Evolutionary conservation across 495 filamentous ascomycete genomes (phyloP), one percentile per base, ranked within the genome.

Genomic region (Neurospora terricola): DNA sequence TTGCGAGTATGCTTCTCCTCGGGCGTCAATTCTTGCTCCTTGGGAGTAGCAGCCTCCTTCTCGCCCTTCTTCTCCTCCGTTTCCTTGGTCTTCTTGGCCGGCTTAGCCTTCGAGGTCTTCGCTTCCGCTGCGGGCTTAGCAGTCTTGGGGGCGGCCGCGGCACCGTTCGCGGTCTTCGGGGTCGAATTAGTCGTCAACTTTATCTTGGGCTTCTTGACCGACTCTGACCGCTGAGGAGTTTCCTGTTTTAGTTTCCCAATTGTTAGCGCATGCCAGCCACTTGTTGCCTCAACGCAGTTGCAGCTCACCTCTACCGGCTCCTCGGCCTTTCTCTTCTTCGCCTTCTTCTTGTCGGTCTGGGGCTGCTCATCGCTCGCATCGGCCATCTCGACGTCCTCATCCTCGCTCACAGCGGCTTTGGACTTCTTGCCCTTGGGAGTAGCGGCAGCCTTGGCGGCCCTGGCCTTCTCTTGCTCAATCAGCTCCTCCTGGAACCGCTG

Each of bases 381-480:
- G 72, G 87, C 90, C 89, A 94, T 94, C 1, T 94, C 92, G 1
- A 91, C 84, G 75, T 96, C 93, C 16, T 87, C 91, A 34, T 87
- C 87, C 18, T 89, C 90, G 5, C 86, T 84, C 23, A 82, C 82
- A 40, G 79, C 84, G 10, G 77, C 77, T 78, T 85, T 83, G 37
- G 72, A 73, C 73, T 84, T 91, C 85, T 88, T 86, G 76, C 87
- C 87, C 82, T 89, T 91, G 69, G 83, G 82, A 72, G 90, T 90
- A 43, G 90, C 88, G 69, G 88, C 88, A 43, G 87, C 87, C 80
- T 90, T 88, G 18, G 86, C 86, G 68, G 87, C 89, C 80, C 89
- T 89, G 48, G 87, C 87, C 69, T 87, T 89, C 14, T 86, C 83
- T 71, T 90, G 84, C 16, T 86, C 87, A 38, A 89, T 83, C 2